Evolutionary conservation across 2,329 filamentous ascomycete species (phyloP).

Genomic region (Aaosphaeria pasadenensis): DNA sequence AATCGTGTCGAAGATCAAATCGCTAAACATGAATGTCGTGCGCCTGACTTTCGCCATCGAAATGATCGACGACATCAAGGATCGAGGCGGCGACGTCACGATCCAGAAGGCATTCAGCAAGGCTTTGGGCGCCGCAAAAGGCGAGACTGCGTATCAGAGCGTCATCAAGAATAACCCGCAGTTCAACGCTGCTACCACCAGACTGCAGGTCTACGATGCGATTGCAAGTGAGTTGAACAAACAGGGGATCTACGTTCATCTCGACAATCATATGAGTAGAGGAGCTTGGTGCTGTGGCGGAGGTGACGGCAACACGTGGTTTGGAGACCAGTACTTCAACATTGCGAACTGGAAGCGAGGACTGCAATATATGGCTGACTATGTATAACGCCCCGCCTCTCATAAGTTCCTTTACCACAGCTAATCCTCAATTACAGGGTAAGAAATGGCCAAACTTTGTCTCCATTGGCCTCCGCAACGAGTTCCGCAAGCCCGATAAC

Average conservation of each 20-base stretch:
- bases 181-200: conserved; percentile 50
- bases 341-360: conserved; percentile 60
- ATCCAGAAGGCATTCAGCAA: conserved; percentile 29
- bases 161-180: conserved; percentile 57
- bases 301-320: conserved; percentile 59
- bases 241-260: conserved; percentile 32
- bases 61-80: conserved; percentile 46
- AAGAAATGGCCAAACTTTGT: conserved; percentile 50
- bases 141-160: conserved; percentile 47
- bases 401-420: background rate
- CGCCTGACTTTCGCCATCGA: conserved; percentile 62
- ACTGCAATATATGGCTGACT: conserved; percentile 58
- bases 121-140: conserved; percentile 43
- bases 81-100: conserved; percentile 30
- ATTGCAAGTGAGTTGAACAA: conserved; percentile 54
- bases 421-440: conserved; percentile 10
- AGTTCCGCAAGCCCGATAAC: conserved; percentile 35
- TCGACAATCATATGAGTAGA: conserved; percentile 36
- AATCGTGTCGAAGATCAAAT: conserved; percentile 53
- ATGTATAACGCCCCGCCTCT: no score
- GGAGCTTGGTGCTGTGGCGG: conserved; percentile 30
- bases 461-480: conserved; percentile 58
- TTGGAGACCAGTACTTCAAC: conserved; percentile 57
- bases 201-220: conserved; percentile 52
- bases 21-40: conserved; percentile 59